Evolutionary conservation across 2,329 filamentous ascomycete genomes (phyloP), one percentile per base, ranked within the genome.

Genomic region (Atkinsonella hypoxylon): DNA sequence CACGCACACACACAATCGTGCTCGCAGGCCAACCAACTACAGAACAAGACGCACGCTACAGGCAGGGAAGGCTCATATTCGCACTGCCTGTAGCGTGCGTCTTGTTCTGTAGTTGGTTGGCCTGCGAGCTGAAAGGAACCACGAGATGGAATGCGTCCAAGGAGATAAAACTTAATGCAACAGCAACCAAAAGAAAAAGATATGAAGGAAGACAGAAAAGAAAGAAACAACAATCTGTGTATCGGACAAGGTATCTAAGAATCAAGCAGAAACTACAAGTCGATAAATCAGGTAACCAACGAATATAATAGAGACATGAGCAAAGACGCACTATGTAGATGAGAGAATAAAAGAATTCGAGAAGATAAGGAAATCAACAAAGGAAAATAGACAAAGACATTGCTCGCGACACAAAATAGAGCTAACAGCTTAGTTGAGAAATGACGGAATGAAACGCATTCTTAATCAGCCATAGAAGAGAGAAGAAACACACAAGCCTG

Each of bases 181-280:
- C 39, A 30, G 12, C 10, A 17, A 40, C 40, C 20, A 32, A 20
- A 26, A 34, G 40, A 10, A 12, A 49, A 47, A 42, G 34, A 36
- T 50, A 49, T 26, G 26, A 26, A 26, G 4, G 26, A 26, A 26
- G 20, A 26, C 2, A 26, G 6, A 7, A 5, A 26, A 8, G 26
- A 26, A 38, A 50, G 39, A 47, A 41, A 47, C 44, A 49, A 32
- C 54, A 55, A 54, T 68, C 62, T 67, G 65, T 75, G 74, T 75
- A 75, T 78, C 70, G 74, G 77, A 78, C 75, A 78, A 78, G 75
- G 76, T 78, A 78, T 78, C 72, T 73, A 72, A 68, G 63, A 67
- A 59, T 61, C 59, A 41, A 41, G 17, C n/a, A 41, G 4, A n/a
- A 39, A 49, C 58, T 55, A 55, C 51, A 59, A 56, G 54, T 53